A percentile compares a stretch with the other conserved stretches of the same genome.
phyloP scores from a whole-genome alignment of 2,329 filamentous ascomycete genomes.

The Bisporella sp. region DNA sequence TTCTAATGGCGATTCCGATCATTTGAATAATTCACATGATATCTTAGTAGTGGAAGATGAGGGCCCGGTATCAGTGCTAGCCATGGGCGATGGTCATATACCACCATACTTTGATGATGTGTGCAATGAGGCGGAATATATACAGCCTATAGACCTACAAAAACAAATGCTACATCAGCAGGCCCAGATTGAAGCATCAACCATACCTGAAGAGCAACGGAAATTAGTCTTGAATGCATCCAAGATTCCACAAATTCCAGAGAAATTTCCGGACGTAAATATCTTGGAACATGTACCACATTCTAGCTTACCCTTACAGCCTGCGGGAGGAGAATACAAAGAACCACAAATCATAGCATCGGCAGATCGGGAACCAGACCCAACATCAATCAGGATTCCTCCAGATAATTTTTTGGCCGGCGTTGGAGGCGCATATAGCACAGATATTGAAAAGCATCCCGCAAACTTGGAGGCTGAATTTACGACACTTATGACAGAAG shows the following conservation, averaged over 20 bases:
- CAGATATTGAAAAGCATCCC: slow-evolving; percentile 11
- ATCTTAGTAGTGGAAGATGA: neutral
- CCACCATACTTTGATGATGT: too few relatives aligned
- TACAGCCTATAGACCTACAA: neutral
- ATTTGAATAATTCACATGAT: slow-evolving; percentile 2
- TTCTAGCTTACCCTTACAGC: neutral
- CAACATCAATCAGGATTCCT: slow-evolving; percentile 5
- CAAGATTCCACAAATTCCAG: neutral
- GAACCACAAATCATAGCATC: slow-evolving; percentile 19
- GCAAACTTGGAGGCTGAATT: slow-evolving; percentile 21
- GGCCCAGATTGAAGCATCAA: slow-evolving; percentile 7
- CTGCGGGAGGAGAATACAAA: slow-evolving; percentile 2
- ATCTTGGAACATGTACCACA: neutral
- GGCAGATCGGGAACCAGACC: slow-evolving; percentile 10
- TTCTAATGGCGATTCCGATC: slow-evolving; percentile 5
- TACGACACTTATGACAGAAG: slow-evolving; percentile 16
- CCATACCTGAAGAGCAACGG: slow-evolving; percentile 4
- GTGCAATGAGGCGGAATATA: too few relatives aligned
- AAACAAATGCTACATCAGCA: neutral
- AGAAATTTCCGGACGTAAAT: too few relatives aligned
- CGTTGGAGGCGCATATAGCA: slow-evolving; percentile 15
- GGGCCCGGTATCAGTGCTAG: neutral
- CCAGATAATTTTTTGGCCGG: slow-evolving; percentile 15
- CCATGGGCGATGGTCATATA: too few relatives aligned
- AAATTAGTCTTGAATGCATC: neutral